phyloP scores from a whole-genome alignment of 148 eudicot genomes.

The Limonium bicolor region DNA sequence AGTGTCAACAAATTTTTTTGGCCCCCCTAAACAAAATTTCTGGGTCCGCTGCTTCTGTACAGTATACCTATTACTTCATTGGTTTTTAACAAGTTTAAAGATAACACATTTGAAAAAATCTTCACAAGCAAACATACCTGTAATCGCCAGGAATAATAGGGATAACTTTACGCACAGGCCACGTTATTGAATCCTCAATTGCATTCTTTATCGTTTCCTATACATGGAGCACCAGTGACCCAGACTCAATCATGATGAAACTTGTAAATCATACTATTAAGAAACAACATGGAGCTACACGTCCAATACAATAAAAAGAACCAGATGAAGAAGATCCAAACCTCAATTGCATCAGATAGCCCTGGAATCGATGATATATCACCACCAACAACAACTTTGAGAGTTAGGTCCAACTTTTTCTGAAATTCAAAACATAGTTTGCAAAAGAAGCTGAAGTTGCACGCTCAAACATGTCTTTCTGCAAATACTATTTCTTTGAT shows the following conservation, averaged over 20 bases:
- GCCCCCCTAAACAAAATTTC: not conserved
- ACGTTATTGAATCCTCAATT: slow-evolving; percentile 89
- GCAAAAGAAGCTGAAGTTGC: not conserved
- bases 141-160: slow-evolving; percentile 96
- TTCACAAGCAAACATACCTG: slow-evolving; percentile 26
- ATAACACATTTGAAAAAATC: too few species aligned
- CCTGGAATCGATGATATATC: slow-evolving; percentile 91
- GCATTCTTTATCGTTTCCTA: slow-evolving; percentile 86
- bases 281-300: not conserved
- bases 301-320: not conserved
- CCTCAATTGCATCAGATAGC: slow-evolving; percentile 90
- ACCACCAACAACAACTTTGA: slow-evolving; percentile 88
- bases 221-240: not conserved
- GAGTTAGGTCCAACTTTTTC: slow-evolving; percentile 90
- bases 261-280: not conserved
- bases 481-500: not conserved
- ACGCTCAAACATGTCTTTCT: not conserved
- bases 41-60: not conserved
- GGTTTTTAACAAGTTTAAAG: too few species aligned
- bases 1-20: not conserved
- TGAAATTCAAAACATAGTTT: slow-evolving; percentile 20
- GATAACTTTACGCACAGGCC: slow-evolving; percentile 93
- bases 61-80: too few species aligned
- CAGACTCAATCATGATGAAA: not conserved
- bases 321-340: slow-evolving; percentile 14